These are phyloP conservation scores for Elaeis oleifera DNA, from an alignment of 202 grass and related monocot species.

Conservation along the genomic window DNA sequence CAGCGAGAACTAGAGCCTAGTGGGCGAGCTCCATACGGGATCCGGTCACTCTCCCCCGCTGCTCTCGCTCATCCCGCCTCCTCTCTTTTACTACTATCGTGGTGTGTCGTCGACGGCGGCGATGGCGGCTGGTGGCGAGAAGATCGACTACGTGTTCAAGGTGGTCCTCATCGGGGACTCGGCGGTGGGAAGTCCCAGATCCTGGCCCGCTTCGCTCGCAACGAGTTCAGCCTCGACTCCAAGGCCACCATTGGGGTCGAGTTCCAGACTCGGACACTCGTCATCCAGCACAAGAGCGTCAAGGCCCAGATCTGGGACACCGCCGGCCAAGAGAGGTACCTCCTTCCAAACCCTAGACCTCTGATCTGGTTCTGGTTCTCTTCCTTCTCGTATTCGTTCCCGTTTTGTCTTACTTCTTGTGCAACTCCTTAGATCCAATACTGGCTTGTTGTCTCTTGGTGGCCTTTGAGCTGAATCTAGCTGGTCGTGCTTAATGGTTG, in stretches of 20 bases:
- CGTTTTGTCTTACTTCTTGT: no score
- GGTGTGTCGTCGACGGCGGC: not conserved
- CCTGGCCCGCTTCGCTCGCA: constrained; percentile 77
- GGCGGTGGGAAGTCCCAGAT: constrained; percentile 95
- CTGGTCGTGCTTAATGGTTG: no score
- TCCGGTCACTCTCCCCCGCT: no score
- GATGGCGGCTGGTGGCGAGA: constrained; percentile 46
- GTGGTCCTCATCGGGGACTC: constrained; percentile 97
- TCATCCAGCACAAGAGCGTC: constrained; percentile 56
- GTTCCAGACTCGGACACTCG: constrained; percentile 89
- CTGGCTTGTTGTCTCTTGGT: no score
- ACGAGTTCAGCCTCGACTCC: constrained; percentile 95
- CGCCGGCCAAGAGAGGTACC: constrained; percentile 40
- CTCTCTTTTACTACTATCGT: no score
- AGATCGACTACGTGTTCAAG: constrained; percentile 97
- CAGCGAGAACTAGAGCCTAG: no score
- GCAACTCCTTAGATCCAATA: no score
- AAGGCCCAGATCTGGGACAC: constrained; percentile 52
- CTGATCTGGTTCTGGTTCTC: not conserved
- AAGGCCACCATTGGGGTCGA: constrained; percentile 99
- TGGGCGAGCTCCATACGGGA: no score
- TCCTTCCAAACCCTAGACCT: no score
- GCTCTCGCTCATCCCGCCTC: no score
- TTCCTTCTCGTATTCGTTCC: no score
- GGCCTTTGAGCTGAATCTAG: no score